Evolutionary conservation across 139 green algal genomes (phyloP).

Genomic region (Chlamydomonas sp.): DNA sequence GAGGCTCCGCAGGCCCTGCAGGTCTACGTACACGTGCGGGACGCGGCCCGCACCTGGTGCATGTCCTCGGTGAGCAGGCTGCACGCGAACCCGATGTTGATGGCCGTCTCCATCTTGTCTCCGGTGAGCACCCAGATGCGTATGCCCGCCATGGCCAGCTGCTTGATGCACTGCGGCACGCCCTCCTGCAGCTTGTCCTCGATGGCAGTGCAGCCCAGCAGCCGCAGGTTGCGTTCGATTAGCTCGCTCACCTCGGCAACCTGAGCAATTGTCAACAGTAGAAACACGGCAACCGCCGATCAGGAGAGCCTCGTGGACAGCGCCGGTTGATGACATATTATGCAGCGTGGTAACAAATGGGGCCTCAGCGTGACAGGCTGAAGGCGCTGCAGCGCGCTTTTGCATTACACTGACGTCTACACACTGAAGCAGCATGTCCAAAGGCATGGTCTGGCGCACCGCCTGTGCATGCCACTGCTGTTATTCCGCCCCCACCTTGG

Average conservation of each 20-base stretch:
- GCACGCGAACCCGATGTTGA: conserved; percentile 94
- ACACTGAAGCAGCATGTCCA: too few relatives aligned
- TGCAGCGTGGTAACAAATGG: too few relatives aligned
- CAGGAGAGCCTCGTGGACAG: too few relatives aligned
- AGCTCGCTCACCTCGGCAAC: conserved; percentile 53
- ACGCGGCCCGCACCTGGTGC: conserved; percentile 53
- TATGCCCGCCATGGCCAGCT: conserved; percentile 88
- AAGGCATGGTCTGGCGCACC: too few relatives aligned
- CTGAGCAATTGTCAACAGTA: neutral
- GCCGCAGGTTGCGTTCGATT: conserved; percentile 83
- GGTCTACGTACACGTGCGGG: too few relatives aligned
- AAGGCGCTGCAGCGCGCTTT: too few relatives aligned
- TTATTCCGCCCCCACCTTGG: conserved; percentile 45
- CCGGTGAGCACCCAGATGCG: conserved; percentile 93
- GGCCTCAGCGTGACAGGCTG: too few relatives aligned
- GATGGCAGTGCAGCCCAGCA: conserved; percentile 96
- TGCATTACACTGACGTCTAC: too few relatives aligned
- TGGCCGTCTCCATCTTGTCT: conserved; percentile 90
- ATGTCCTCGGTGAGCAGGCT: conserved; percentile 81
- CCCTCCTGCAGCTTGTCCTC: conserved; percentile 99
- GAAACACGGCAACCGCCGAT: neutral
- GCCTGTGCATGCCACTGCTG: too few relatives aligned
- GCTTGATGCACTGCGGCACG: conserved; percentile 91
- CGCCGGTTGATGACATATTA: too few relatives aligned
- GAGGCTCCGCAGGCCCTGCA: too few relatives aligned